A percentile compares a stretch with the other conserved stretches of the same genome.
Conservation (phyloP, 2,329 filamentous ascomycete species). For the Penicillium fuscoglaucum region DNA sequence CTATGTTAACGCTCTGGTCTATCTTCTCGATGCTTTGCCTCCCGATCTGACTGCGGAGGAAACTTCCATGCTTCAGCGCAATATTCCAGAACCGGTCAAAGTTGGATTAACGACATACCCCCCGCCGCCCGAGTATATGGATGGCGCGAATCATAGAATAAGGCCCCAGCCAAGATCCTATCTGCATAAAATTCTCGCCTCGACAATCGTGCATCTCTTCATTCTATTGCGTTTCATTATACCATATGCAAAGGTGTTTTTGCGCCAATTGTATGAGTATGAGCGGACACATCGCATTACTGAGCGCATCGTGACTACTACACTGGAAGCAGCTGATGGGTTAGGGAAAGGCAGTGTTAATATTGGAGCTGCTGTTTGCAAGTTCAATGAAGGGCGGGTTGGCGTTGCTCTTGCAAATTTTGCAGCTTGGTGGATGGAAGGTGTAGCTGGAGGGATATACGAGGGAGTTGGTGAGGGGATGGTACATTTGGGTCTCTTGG, state of each 20-base stretch:
- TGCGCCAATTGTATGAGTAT: slow-evolving; percentile 58
- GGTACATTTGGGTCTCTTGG: slow-evolving; percentile 43
- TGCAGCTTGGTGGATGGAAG: slow-evolving; percentile 62
- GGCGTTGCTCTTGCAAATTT: slow-evolving; percentile 59
- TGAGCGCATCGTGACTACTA: slow-evolving; percentile 55
- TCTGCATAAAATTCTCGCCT: slow-evolving; percentile 60
- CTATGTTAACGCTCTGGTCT: slow-evolving; percentile 40
- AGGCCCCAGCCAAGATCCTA: slow-evolving; percentile 43
- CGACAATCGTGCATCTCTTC: slow-evolving; percentile 59
- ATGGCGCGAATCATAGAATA: not conserved
- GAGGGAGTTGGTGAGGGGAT: slow-evolving; percentile 62
- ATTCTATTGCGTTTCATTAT: slow-evolving; percentile 61
- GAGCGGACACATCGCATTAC: slow-evolving; percentile 68
- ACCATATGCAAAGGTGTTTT: slow-evolving; percentile 59
- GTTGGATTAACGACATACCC: slow-evolving; percentile 12
- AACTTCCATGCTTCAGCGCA: slow-evolving; percentile 28
- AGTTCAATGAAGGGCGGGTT: slow-evolving; percentile 65
- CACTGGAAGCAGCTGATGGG: slow-evolving; percentile 55
- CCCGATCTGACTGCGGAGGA: slow-evolving; percentile 35
- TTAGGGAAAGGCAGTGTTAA: slow-evolving; percentile 55
- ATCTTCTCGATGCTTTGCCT: slow-evolving; percentile 40
- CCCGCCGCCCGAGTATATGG: not conserved
- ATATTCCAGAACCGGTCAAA: slow-evolving; percentile 28
- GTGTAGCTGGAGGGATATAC: slow-evolving; percentile 65
- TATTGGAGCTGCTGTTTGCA: slow-evolving; percentile 57